phyloP scores from a whole-genome alignment of 495 filamentous ascomycete species.

The Immersiella caudata region DNA sequence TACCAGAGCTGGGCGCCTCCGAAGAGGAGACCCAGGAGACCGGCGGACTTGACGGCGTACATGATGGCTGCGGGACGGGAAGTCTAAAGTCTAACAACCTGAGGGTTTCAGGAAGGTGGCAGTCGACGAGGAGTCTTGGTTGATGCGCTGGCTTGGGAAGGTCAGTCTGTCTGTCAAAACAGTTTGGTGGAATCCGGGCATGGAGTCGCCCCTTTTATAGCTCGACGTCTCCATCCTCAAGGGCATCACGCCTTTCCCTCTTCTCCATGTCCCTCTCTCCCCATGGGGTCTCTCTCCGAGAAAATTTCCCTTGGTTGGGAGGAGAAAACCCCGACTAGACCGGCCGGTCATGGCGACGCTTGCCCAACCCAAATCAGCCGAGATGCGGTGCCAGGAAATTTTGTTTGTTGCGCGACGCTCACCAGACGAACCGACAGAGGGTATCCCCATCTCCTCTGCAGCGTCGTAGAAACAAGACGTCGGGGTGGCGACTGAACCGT shows the following conservation, averaged over 20 bases:
- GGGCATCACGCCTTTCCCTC: background rate
- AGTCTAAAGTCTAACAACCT: background rate
- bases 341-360: background rate
- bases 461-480: background rate
- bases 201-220: background rate
- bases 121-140: background rate
- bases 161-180: background rate
- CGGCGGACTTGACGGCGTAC: slow-evolving; percentile 13
- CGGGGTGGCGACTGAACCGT: background rate
- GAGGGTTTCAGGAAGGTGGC: background rate
- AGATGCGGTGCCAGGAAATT: background rate
- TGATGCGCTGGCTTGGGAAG: background rate
- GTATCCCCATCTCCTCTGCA: background rate
- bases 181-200: background rate
- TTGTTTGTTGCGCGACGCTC: background rate
- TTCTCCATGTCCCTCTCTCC: background rate
- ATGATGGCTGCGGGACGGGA: slow-evolving; percentile 1
- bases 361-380: background rate
- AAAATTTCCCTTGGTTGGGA: background rate
- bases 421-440: background rate
- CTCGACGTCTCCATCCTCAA: background rate
- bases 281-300: background rate
- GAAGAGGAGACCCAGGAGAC: slow-evolving; percentile 10
- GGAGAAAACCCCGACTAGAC: background rate
- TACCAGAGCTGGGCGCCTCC: slow-evolving; percentile 4